Base-by-base conservation (phyloP, 768 basidiomycete genomes). In the Russula compacta region DNA sequence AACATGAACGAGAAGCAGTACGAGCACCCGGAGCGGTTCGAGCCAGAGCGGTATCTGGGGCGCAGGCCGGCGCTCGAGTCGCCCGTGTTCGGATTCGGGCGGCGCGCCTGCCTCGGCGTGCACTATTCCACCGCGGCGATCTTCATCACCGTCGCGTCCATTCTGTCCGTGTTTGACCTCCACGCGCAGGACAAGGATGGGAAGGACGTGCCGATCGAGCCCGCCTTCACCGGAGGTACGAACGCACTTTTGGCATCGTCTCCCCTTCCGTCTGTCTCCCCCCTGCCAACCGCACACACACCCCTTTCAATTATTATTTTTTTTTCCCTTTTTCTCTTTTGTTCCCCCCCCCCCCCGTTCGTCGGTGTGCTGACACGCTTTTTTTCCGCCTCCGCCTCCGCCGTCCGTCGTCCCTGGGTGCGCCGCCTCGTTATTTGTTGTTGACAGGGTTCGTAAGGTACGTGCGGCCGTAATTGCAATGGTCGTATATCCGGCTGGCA, bases 161-260 rank as follows among this genome's bases (percentile, higher is more conserved):
- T 64, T 3, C 51, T 64, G 32, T 62, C 63, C 7, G 63, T 62
- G 35, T 64, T 64, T 50, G 55, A 64, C 51, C 46, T 64, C 10
- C 50, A 40, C 6, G 60, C 60, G 11, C 54, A 63, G 32, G 63
- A 64, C 38, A 57, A 62, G 4, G 56, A 64, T 9, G 63, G 63
- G 6, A 51, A 52, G 11, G 60, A 63, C 10, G 50, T 63, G n/a
- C 36, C 39, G 43, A 33, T 63, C 21, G 63, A 58, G 4, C 60
- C 63, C 55, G 60, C 49, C 15, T 64, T 64, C 5, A 64, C 63
- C 46, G 63, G 63, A 57, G 63, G 63, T 64, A 57, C 29, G 63
- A n/a, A n/a, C n/a, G n/a, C n/a, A n/a, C n/a, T n/a, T n/a, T n/a
- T n/a, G n/a, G n/a, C n/a, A n/a, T n/a, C n/a, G n/a, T n/a, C n/a